Conservation (phyloP, 106 monocot genomes). For the Vanilla planifolia region DNA sequence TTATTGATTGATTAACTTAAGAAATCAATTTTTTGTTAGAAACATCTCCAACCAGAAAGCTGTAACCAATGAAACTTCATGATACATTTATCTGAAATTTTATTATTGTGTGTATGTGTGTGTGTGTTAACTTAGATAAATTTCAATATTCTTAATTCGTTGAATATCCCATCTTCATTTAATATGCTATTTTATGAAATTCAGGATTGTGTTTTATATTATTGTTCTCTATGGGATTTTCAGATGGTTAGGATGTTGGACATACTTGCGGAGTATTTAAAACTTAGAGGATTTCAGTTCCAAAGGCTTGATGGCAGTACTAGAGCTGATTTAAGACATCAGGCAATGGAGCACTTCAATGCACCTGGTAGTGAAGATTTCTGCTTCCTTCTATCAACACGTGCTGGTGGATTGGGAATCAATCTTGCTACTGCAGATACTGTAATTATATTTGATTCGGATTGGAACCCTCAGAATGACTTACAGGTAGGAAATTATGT, state of each 20-base stretch:
- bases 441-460: slow-evolving; percentile 98
- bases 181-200: too few relatives aligned
- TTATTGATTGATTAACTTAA: too few relatives aligned
- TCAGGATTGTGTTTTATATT: too few relatives aligned
- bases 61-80: too few relatives aligned
- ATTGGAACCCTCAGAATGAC: slow-evolving; percentile 99
- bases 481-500: slow-evolving; percentile 80
- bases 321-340: slow-evolving; percentile 92
- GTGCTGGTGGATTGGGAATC: slow-evolving; percentile 96
- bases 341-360: slow-evolving; percentile 99
- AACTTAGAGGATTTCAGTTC: slow-evolving; percentile 91
- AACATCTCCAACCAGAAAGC: too few relatives aligned
- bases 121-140: too few relatives aligned
- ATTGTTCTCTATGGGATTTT: slow-evolving; percentile 11
- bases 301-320: slow-evolving; percentile 99
- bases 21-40: too few relatives aligned
- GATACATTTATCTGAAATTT: too few relatives aligned
- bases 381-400: slow-evolving; percentile 96
- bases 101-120: too few relatives aligned
- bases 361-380: slow-evolving; percentile 99
- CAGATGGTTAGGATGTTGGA: slow-evolving; percentile 99
- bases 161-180: too few relatives aligned
- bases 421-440: slow-evolving; percentile 99
- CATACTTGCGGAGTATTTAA: slow-evolving; percentile 94
- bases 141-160: too few relatives aligned